Evolutionary conservation across 805 yeast genomes (phyloP).

Genomic region (Starmerella khaoyaiensis): DNA sequence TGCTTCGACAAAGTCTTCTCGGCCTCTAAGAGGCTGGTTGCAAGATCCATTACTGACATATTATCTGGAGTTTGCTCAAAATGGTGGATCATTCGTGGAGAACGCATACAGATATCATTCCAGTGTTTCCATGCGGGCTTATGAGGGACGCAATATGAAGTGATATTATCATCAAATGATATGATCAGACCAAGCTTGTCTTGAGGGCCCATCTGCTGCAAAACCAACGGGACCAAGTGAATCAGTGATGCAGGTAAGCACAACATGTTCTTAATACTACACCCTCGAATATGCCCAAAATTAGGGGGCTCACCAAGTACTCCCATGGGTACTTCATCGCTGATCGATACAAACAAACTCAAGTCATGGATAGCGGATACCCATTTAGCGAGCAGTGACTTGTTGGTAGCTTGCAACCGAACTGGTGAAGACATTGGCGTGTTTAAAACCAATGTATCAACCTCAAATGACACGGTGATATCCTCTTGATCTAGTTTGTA

Average conservation of each 20-base stretch:
- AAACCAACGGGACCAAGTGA: constrained; percentile 5
- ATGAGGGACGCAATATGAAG: constrained; percentile 6
- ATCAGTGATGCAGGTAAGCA: constrained; percentile 11
- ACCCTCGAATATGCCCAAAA: neutral
- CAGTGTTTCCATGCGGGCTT: constrained; percentile 14
- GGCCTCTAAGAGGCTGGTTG: neutral
- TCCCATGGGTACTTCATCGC: neutral
- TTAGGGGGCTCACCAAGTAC: constrained; percentile 1
- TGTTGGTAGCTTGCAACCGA: no score
- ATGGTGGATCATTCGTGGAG: neutral
- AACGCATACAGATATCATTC: constrained; percentile 1
- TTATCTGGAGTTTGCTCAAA: no score
- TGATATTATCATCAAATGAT: neutral
- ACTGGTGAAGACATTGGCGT: no score
- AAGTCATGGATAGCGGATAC: constrained; percentile 5
- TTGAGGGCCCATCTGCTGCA: constrained; percentile 9
- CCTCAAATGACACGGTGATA: no score
- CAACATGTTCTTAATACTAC: constrained; percentile 4
- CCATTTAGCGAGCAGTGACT: constrained; percentile 6
- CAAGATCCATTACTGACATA: no score
- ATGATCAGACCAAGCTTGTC: constrained; percentile 14
- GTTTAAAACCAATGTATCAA: no score
- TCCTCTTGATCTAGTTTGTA: no score
- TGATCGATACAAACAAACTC: constrained; percentile 3
- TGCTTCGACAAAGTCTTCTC: neutral